These are phyloP conservation scores for Triticum turgidum DNA, from an alignment of 176 grass and related monocot genomes.

Conservation along the genomic window DNA sequence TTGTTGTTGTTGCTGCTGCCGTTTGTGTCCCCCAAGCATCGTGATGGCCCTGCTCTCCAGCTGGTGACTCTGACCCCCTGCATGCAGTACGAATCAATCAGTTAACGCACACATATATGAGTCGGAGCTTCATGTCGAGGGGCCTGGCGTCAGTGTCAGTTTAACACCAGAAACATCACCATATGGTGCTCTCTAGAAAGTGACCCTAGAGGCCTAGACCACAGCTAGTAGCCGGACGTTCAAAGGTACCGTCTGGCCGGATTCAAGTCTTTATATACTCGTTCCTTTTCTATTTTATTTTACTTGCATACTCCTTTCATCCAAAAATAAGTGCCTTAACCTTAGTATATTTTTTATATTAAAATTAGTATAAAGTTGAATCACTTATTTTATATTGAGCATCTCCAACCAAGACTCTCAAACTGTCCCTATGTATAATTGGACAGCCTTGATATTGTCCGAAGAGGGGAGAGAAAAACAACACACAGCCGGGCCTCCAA, in stretches of 20 bases:
- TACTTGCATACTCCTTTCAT: neutral
- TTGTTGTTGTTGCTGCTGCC: neutral
- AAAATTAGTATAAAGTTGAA: too few species aligned
- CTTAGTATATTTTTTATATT: too few species aligned
- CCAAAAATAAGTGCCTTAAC: too few species aligned
- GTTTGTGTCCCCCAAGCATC: slow-evolving; percentile 6
- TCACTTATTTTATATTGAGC: too few species aligned
- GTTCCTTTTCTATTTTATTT: neutral
- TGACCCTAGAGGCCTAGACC: neutral
- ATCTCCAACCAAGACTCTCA: too few species aligned
- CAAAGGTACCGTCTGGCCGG: neutral
- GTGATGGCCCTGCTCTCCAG: slow-evolving; percentile 21
- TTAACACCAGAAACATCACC: neutral
- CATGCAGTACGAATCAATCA: slow-evolving; percentile 21
- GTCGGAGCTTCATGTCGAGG: neutral
- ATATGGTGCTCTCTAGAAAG: neutral
- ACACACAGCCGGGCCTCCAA: too few species aligned
- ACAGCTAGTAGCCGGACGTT: neutral
- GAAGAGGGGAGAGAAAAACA: too few species aligned
- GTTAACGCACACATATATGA: slow-evolving; percentile 22
- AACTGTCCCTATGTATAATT: too few species aligned
- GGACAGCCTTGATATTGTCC: too few species aligned
- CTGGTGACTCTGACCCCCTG: slow-evolving; percentile 37
- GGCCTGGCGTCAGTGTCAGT: neutral
- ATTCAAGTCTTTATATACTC: too few species aligned